A percentile compares a stretch with the other conserved stretches of the same genome.
Evolutionary conservation across 1,284 basidiomycete genomes (phyloP).

Genomic region (Filobasidium uniguttulatum): DNA sequence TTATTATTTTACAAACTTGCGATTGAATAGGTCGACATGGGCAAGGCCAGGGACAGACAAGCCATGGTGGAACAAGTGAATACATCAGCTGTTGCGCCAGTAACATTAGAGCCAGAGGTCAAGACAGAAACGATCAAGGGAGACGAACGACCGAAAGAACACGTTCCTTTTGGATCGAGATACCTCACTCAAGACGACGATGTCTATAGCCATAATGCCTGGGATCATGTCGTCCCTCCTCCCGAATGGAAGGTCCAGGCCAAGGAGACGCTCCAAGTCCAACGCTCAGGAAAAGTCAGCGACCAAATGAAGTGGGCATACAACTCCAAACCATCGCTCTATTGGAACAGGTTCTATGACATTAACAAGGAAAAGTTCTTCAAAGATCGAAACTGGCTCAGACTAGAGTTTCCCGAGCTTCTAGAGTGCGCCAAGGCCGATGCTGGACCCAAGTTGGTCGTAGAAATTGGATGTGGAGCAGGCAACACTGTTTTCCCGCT

Average conservation of each 20-base stretch:
- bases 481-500: constrained; percentile 92
- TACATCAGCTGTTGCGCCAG: too few species aligned
- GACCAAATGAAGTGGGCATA: constrained; percentile 46
- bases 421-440: constrained; percentile 53
- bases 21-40: too few species aligned
- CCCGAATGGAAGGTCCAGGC: constrained; percentile 12
- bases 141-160: neutral
- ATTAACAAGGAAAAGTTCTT: constrained; percentile 60
- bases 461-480: constrained; percentile 79
- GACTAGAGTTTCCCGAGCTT: constrained; percentile 80
- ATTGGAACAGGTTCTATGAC: constrained; percentile 83
- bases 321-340: constrained; percentile 29
- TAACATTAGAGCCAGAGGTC: too few species aligned
- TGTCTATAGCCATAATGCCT: constrained; percentile 35
- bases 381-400: constrained; percentile 84
- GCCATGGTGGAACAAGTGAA: too few species aligned
- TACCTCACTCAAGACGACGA: constrained; percentile 29
- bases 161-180: constrained; percentile 29
- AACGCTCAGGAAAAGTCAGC: constrained; percentile 40
- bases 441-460: constrained; percentile 59
- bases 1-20: too few species aligned
- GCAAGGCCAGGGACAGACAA: too few species aligned
- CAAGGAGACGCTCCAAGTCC: constrained; percentile 11
- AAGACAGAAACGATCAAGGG: too few species aligned
- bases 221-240: constrained; percentile 20